These are phyloP conservation scores for Cyberlindnera americana DNA, from an alignment of 805 yeast genomes.

Conservation along the genomic window DNA sequence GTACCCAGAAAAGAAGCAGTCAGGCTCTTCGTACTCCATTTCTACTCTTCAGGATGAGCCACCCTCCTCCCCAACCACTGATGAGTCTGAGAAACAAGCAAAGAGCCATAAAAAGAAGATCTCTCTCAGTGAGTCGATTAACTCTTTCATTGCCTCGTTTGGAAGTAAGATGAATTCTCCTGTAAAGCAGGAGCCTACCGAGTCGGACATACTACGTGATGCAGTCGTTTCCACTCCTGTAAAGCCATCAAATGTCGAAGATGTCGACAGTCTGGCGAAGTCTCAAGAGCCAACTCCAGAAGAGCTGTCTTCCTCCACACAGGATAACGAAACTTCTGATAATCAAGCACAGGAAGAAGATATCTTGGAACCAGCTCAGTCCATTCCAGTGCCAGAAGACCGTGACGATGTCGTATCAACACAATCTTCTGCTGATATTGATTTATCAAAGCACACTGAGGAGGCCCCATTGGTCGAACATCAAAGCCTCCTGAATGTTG, in stretches of 20 bases:
- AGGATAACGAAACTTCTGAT: too few relatives aligned
- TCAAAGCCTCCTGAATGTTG: slow-evolving; percentile 9
- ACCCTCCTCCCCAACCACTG: background rate
- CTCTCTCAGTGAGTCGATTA: slow-evolving; percentile 23
- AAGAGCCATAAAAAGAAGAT: slow-evolving; percentile 19
- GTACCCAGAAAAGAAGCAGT: slow-evolving; percentile 7
- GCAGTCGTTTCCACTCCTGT: background rate
- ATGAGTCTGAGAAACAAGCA: slow-evolving; percentile 4
- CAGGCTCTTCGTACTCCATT: slow-evolving; percentile 20
- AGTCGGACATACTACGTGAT: slow-evolving; percentile 2
- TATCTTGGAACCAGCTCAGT: too few relatives aligned
- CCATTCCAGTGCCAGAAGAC: background rate
- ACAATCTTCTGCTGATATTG: slow-evolving; percentile 14
- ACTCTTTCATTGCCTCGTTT: slow-evolving; percentile 18
- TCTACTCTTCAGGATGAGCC: slow-evolving; percentile 16
- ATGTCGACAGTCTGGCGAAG: too few relatives aligned
- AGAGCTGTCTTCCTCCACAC: too few relatives aligned
- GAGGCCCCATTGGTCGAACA: slow-evolving; percentile 5
- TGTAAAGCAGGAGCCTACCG: slow-evolving; percentile 3
- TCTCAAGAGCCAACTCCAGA: too few relatives aligned
- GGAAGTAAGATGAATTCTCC: slow-evolving; percentile 5
- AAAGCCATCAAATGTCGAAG: too few relatives aligned
- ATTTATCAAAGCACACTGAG: background rate
- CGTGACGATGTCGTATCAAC: slow-evolving; percentile 8
- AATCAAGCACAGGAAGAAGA: too few relatives aligned